Base-by-base conservation (phyloP, 176 grass and related monocot species). In the Typha latifolia region DNA sequence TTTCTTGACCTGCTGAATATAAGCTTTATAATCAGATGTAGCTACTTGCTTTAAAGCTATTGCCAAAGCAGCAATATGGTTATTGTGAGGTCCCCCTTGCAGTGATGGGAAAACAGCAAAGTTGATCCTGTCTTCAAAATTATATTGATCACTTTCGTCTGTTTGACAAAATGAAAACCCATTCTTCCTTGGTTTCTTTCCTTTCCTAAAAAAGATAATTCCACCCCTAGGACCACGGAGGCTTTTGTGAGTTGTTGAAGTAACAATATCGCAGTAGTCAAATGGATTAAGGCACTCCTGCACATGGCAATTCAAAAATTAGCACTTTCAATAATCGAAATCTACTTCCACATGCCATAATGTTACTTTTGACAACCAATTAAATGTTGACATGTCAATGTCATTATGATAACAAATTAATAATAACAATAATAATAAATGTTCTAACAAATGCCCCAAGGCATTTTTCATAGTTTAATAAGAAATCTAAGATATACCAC, bases 51-150 rank as follows among this genome's bases (percentile, higher is more conserved):
- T 91, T 66, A 91, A 27, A 43, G 63, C 88, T 56, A 91, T 74
- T 1, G 88, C 88, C 43, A 91, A 66, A 9, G 84, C 81, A 64
- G 88, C 84, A 66, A 87, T 87, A 64, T 87, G 84, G 63, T 84
- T 83, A 50, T 91, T 91, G 71, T 87, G 88, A 50, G 88, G 81
- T 4, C 88, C 88, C 0, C 88, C 88, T 57, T 91, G 88, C 16
- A 91, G 78, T n/a, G 84, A 87, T 19, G 88, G 88, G 72, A 91
- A 91, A 68, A 91, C 88, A 20, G 88, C 74, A 70, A 87, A 87
- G 57, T 91, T 91, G 29, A 91, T 91, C 67, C 49, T 81, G 22
- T 91, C 88, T 66, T 91, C 88, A 0, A 84, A 91, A 66, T 91
- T 70, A 62, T 87, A 91, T 20, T 71, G 51, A 70, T 66, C 81